Evolutionary conservation across 306 rosid genomes (phyloP).

Genomic region (Luffa aegyptiaca): DNA sequence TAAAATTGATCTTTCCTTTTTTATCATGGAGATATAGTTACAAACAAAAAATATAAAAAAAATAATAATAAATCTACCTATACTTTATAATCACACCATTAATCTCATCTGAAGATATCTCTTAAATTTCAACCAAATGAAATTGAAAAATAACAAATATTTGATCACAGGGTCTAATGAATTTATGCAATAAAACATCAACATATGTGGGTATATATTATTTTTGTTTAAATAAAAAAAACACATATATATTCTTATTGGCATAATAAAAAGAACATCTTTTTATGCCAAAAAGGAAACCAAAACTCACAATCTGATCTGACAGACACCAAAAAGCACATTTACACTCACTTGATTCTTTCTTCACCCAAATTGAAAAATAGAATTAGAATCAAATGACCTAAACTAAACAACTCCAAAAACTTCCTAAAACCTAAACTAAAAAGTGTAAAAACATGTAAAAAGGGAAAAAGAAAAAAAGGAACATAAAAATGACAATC

Average conservation of each 20-base stretch:
- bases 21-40: no score
- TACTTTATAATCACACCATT: no score
- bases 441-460: neutral
- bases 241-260: neutral
- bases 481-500: neutral
- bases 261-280: neutral
- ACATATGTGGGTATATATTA: no score
- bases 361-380: neutral
- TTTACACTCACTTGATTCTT: neutral
- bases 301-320: neutral
- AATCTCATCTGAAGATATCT: no score
- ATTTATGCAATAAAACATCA: neutral
- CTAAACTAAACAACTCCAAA: neutral
- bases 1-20: no score
- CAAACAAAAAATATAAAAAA: no score
- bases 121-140: no score
- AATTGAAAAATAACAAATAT: no score
- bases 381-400: neutral
- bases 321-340: neutral
- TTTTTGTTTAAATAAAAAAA: no score
- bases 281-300: neutral
- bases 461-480: neutral
- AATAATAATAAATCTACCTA: no score
- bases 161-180: no score
- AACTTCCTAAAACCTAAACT: neutral